Evolutionary conservation across 2,329 filamentous ascomycete species (phyloP).

Genomic region (Exserohilum turcica): DNA sequence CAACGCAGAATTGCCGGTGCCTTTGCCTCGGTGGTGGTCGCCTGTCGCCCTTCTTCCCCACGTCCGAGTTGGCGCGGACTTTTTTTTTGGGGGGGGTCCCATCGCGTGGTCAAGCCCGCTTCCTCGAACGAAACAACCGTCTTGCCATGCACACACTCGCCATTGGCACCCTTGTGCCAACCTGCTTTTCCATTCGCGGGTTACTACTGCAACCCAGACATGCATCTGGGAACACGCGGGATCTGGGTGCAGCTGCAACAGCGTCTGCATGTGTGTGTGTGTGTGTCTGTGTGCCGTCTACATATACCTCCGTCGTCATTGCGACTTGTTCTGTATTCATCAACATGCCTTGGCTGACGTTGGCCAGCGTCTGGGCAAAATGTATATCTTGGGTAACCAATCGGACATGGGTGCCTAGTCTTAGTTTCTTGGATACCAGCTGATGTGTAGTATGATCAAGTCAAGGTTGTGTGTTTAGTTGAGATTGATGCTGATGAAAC

Average conservation of each 20-base stretch:
- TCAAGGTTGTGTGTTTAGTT: too few species aligned
- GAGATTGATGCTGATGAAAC: too few species aligned
- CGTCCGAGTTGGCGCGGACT: too few species aligned
- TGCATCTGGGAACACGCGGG: background rate
- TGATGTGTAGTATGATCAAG: too few species aligned
- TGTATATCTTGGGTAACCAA: background rate
- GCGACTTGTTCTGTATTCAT: constrained; percentile 3
- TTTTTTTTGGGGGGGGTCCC: too few species aligned
- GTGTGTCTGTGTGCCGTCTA: background rate
- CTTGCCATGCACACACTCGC: too few species aligned
- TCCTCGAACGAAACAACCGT: too few species aligned
- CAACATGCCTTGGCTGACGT: constrained; percentile 18
- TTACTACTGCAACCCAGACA: background rate
- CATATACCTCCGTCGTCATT: constrained; percentile 13
- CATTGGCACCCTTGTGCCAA: constrained; percentile 1
- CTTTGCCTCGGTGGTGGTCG: too few species aligned
- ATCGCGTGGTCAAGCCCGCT: too few species aligned
- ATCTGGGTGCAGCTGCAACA: background rate
- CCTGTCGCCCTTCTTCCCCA: too few species aligned
- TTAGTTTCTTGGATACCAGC: background rate
- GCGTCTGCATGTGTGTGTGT: too few species aligned
- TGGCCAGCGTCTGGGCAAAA: constrained; percentile 4
- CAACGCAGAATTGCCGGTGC: too few species aligned
- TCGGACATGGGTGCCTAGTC: background rate
- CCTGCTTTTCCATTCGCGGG: background rate